Percentiles rank a stretch among this genome's conserved stretches.
Evolutionary conservation across 208 protist species (phyloP).

Genomic region (Acanthamoeba culbertsoni): DNA sequence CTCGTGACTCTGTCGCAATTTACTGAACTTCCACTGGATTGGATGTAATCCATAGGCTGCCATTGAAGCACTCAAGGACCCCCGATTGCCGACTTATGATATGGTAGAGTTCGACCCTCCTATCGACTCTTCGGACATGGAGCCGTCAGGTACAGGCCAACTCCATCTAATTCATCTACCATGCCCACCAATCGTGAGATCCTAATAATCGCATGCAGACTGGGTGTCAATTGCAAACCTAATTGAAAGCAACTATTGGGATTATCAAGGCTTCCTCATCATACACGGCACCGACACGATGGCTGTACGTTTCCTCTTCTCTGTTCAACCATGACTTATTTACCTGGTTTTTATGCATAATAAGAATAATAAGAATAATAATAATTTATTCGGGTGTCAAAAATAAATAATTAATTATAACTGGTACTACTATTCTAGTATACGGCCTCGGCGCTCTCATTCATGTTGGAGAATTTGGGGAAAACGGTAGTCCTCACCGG

Average conservation of each 20-base stretch:
- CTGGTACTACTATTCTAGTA: too few species aligned
- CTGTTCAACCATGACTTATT: not conserved
- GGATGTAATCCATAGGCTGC: not conserved
- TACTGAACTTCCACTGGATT: not conserved
- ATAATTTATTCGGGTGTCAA: too few species aligned
- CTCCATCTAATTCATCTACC: not conserved
- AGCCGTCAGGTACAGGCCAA: not conserved
- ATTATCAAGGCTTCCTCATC: not conserved
- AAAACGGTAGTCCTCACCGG: not conserved
- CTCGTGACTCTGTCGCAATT: not conserved
- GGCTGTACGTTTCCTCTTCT: not conserved
- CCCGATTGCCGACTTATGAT: not conserved
- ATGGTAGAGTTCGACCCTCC: not conserved
- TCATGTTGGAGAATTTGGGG: not conserved
- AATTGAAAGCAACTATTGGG: not conserved
- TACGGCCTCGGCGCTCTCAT: not conserved
- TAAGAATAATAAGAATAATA: too few species aligned
- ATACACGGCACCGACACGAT: not conserved
- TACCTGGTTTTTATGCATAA: too few species aligned
- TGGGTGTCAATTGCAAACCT: not conserved
- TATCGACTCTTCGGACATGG: not conserved
- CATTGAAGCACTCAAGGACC: not conserved
- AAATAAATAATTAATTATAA: too few species aligned
- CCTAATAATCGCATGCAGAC: not conserved
- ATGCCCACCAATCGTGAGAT: not conserved